Base-by-base conservation (phyloP, 164 flowering plant genomes). In the Nymphaea colorata region DNA sequence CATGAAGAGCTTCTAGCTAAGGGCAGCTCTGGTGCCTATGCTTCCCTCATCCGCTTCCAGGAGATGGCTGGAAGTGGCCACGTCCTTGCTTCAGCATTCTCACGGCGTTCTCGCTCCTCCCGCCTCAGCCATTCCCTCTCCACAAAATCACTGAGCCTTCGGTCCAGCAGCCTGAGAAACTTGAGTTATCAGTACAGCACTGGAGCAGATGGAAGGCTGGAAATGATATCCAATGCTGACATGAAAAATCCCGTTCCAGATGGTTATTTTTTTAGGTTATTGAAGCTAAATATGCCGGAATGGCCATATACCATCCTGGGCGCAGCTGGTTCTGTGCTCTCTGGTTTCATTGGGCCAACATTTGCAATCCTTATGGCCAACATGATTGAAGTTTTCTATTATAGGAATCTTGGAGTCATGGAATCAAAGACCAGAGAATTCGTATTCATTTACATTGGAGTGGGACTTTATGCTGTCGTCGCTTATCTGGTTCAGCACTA, bases 321-420 rank as follows among this genome's bases (percentile, higher is more conserved):
- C 16, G 93, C 98, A 17, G 71, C 84, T 3, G 99, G 99, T 18
- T 90, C 99, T 2, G 82, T 91, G 6, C 85, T 95, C 15, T 90
- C 95, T 4, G 99, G 99, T 11, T 90, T 87, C 69, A 91, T 95
- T 45, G 96, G 96, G 64, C 96, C 99, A 15, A 89, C 95, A 15
- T 91, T 95, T 76, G 99, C 98, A 3, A 92, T 95, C 43, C 96
- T 95, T 45, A 95, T 92, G 99, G 87, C 97, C 79, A 87, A 90
- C 51, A 95, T 95, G 99, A 95, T 95, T 14, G 98, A 95, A 74
- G 99, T 95, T 4, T 95, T 95, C 82, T 95, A 95, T 83, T 95
- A 87, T 63, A 79, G 73, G 64, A 87, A 95, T 71, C 78, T 78
- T 42, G 79, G 82, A 15, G 76, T 79, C 17, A 90, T 88, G 98